Base-by-base conservation (phyloP, 2,329 filamentous ascomycete species). In the Podosphaera aphanis region DNA sequence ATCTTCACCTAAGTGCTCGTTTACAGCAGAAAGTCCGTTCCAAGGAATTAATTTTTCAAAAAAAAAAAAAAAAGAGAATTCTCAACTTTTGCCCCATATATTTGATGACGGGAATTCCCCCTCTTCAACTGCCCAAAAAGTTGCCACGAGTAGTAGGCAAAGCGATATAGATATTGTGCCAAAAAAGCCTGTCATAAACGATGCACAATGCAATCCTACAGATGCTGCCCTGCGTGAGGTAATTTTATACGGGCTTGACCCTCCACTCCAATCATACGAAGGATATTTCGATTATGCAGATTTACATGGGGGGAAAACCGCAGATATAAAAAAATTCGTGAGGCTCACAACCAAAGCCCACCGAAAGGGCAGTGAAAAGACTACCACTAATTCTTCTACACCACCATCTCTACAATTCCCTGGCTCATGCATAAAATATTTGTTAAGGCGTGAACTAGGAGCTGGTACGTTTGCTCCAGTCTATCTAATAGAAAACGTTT, bases 401-500 rank as follows among this genome's bases (percentile, higher is more conserved):
- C 70, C 75, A 0, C 75, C 83, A 0, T 66, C 71, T 3, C 67
- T 95, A 19, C 66, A 73, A 37, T 82, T 94, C 49, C 68, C 73
- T 0, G 74, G 74, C 35, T 68, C 73, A 2, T 64, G 70, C 19
- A 68, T 76, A 35, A 71, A 70, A 37, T 98, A 94, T 61, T 79
- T 74, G 1, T 63, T 95, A 47, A 83, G 80, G 57, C 75, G 79
- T 43, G 85, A 95, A 59, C 74, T 98, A 11, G 90, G 90, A 1
- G 83, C 85, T 23, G 90, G 90, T 7, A 90, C 90, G 0, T 98
- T 92, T 62, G 90, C 88, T 0, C 88, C 90, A 0, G 90, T 98
- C 2, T 98, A 94, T 59, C 73, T 98, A 0, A 79, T 86, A 6
- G 83, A 93, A 57, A 79, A 79, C 54, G 70, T 74, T n/a, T 66